A percentile compares a stretch with the other conserved stretches of the same genome.
phyloP scores from a whole-genome alignment of 306 rosid species.

The Quillaja saponaria region DNA sequence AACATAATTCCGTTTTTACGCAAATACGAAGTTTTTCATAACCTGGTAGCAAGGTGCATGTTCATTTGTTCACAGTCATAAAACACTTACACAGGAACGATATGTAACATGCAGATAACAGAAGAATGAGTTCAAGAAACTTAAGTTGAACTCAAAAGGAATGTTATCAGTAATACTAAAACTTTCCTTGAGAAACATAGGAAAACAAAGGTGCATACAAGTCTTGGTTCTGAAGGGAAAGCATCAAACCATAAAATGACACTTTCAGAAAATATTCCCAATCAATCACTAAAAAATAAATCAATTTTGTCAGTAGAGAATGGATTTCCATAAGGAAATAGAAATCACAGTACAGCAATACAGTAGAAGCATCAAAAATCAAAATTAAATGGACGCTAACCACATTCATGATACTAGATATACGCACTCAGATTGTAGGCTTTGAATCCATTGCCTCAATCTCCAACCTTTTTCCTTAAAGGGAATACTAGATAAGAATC shows the following conservation, averaged over 20 bases:
- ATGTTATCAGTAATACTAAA: background rate
- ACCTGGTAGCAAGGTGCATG: background rate
- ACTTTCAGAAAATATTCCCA: background rate
- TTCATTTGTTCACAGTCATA: background rate
- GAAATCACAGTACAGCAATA: no score
- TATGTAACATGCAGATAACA: background rate
- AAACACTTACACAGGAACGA: background rate
- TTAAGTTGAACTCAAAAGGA: background rate
- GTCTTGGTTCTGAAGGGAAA: slow-evolving; percentile 14
- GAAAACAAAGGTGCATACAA: slow-evolving; percentile 4
- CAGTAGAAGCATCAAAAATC: no score
- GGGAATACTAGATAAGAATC: no score
- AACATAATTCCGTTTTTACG: no score
- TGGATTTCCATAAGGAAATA: no score
- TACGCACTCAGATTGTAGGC: no score
- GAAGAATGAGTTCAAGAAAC: no score
- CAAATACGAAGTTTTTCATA: background rate
- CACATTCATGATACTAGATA: no score
- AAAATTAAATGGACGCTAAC: no score
- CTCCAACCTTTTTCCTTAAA: no score
- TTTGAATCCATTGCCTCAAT: no score
- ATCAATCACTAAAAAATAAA: background rate
- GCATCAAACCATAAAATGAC: background rate
- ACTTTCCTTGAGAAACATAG: background rate
- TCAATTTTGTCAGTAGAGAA: slow-evolving; percentile 3